Evolutionary conservation across 1,284 basidiomycete genomes (phyloP).

Genomic region (Sutorius eximius): DNA sequence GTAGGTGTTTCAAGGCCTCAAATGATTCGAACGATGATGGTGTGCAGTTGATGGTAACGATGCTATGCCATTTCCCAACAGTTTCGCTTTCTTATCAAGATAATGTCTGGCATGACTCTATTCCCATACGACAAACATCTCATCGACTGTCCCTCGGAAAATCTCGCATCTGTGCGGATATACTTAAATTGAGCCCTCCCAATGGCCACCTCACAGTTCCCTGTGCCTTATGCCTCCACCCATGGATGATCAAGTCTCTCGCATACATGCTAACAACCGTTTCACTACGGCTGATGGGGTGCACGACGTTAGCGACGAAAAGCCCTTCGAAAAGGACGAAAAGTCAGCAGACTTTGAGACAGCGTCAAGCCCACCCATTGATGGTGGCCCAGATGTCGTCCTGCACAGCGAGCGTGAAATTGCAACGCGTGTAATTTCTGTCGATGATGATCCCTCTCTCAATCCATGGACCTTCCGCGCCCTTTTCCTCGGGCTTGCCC

Average conservation of each 20-base stretch:
- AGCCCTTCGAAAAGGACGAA: constrained; percentile 22
- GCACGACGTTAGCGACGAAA: constrained; percentile 31
- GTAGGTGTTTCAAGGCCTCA: neutral
- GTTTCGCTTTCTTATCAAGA: neutral
- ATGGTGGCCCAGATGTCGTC: constrained; percentile 28
- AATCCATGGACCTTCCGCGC: constrained; percentile 60
- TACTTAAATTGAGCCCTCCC: constrained; percentile 6
- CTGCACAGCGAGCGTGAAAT: constrained; percentile 49
- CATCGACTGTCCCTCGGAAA: neutral
- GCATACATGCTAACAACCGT: neutral
- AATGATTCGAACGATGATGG: no score
- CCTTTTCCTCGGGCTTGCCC: constrained; percentile 58
- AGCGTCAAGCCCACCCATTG: constrained; percentile 18
- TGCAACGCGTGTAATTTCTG: constrained; percentile 51
- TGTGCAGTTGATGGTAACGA: no score
- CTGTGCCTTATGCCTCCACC: neutral
- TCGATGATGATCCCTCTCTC: constrained; percentile 55
- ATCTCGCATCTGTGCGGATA: neutral
- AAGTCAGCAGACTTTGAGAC: constrained; percentile 35
- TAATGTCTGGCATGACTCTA: neutral
- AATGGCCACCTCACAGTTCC: neutral
- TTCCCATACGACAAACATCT: neutral
- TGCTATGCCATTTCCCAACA: no score
- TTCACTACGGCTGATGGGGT: constrained; percentile 14
- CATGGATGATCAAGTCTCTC: constrained; percentile 5